Conservation (phyloP, 73 alveolate species). For the Paraurostyla sp. region DNA sequence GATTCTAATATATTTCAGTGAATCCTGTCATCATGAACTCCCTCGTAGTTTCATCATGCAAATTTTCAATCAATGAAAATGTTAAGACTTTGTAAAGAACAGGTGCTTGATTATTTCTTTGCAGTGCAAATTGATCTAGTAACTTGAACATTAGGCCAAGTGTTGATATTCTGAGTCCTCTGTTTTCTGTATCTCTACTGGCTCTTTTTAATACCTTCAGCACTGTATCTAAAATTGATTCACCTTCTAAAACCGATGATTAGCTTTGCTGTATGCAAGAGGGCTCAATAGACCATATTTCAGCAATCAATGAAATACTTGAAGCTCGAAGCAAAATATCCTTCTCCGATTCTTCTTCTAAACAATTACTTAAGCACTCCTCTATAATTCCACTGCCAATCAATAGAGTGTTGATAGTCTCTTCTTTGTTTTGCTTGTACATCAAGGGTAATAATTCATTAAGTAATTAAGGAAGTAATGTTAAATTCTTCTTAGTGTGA, state of each 20-base stretch:
- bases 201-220: conserved; percentile 41
- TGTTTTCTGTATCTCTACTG: neutral
- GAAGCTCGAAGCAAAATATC: conserved; percentile 2
- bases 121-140: conserved; percentile 65
- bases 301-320: conserved; percentile 35
- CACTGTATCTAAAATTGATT: neutral
- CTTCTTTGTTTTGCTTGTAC: neutral
- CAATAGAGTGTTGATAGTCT: neutral
- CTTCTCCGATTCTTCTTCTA: too few relatives aligned
- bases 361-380: neutral
- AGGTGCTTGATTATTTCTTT: conserved; percentile 79
- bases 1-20: conserved; percentile 63
- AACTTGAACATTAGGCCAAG: conserved; percentile 4
- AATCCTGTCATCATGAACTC: conserved; percentile 83
- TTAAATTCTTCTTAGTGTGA: neutral
- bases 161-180: neutral
- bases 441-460: conserved; percentile 34
- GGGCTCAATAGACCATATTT: conserved; percentile 55
- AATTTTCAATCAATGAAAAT: conserved; percentile 81
- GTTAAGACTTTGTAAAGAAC: conserved; percentile 80
- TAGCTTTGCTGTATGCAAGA: neutral
- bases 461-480: neutral
- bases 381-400: conserved; percentile 26
- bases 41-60: conserved; percentile 79
- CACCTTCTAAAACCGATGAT: neutral